Conservation (phyloP, 2,329 filamentous ascomycete genomes). For the Fusarium chuoi region DNA sequence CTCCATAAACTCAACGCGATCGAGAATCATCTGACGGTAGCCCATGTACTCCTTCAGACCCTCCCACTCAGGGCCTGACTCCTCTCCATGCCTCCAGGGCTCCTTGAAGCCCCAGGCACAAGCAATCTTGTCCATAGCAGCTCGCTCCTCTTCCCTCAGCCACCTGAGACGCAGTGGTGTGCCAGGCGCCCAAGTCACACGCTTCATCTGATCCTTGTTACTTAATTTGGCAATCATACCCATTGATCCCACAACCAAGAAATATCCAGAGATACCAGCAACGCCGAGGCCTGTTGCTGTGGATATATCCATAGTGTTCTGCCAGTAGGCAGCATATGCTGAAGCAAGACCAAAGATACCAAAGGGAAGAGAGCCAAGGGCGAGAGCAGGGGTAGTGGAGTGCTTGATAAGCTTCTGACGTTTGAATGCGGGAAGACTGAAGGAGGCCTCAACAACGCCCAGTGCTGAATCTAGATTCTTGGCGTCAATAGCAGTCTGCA, state of each 20-base stretch:
- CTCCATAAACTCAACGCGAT: conserved; percentile 89
- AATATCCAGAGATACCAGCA: conserved; percentile 83
- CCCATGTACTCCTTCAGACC: conserved; percentile 84
- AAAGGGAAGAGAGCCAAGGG: conserved; percentile 69
- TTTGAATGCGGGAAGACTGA: conserved; percentile 72
- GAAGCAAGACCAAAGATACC: conserved; percentile 77
- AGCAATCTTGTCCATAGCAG: conserved; percentile 85
- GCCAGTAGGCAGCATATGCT: conserved; percentile 54
- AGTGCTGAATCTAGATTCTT: conserved; percentile 83
- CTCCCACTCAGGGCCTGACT: conserved; percentile 92
- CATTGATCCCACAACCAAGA: conserved; percentile 81
- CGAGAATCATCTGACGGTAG: conserved; percentile 87
- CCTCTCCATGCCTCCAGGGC: conserved; percentile 81
- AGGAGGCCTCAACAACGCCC: conserved; percentile 76
- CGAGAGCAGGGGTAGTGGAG: conserved; percentile 67
- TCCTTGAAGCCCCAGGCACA: conserved; percentile 93
- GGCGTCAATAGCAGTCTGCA: conserved; percentile 81
- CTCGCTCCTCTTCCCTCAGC: conserved; percentile 89
- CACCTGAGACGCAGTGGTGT: conserved; percentile 84
- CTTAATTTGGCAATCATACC: conserved; percentile 88
- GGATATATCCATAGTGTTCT: conserved; percentile 78
- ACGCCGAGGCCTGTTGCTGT: conserved; percentile 83
- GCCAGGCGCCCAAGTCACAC: conserved; percentile 89
- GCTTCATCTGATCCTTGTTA: conserved; percentile 92
- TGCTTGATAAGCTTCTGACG: conserved; percentile 74